These are phyloP conservation scores for Candida ulmi DNA, from an alignment of 805 yeast genomes.

Conservation along the genomic window DNA sequence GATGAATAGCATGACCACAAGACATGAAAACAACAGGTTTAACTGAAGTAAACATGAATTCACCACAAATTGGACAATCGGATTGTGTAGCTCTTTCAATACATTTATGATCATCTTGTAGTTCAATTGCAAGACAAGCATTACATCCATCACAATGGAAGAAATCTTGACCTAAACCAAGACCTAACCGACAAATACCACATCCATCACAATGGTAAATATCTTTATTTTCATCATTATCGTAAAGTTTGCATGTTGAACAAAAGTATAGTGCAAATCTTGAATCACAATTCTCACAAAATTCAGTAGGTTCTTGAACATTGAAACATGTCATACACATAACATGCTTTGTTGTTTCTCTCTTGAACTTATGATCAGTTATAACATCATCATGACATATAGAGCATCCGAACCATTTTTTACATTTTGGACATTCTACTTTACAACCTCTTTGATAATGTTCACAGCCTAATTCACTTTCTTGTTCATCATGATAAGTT, in stretches of 20 bases:
- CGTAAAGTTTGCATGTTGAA: slow-evolving; percentile 72
- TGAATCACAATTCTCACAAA: slow-evolving; percentile 62
- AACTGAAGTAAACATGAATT: slow-evolving; percentile 79
- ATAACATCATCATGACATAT: slow-evolving; percentile 75
- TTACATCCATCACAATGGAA: slow-evolving; percentile 90
- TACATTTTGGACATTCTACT: slow-evolving; percentile 71
- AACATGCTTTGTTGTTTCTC: slow-evolving; percentile 59
- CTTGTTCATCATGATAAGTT: slow-evolving; percentile 38
- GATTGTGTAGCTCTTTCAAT: slow-evolving; percentile 85
- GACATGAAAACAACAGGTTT: slow-evolving; percentile 84
- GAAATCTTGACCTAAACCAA: slow-evolving; percentile 82
- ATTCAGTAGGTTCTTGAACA: slow-evolving; percentile 67
- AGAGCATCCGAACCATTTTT: slow-evolving; percentile 74
- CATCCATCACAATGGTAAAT: slow-evolving; percentile 92
- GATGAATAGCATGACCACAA: slow-evolving; percentile 94
- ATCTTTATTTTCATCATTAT: slow-evolving; percentile 70
- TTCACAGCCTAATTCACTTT: slow-evolving; percentile 60
- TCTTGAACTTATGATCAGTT: slow-evolving; percentile 47
- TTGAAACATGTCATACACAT: slow-evolving; percentile 77
- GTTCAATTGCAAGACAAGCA: slow-evolving; percentile 78
- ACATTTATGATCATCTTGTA: slow-evolving; percentile 75
- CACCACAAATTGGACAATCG: slow-evolving; percentile 90
- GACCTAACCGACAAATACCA: slow-evolving; percentile 87
- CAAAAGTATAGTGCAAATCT: slow-evolving; percentile 77
- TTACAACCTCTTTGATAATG: slow-evolving; percentile 86